Evolutionary conservation across 2,329 filamentous ascomycete genomes (phyloP), one percentile per base, ranked within the genome.

Genomic region (Stagonosporopsis cucurbitacearum): DNA sequence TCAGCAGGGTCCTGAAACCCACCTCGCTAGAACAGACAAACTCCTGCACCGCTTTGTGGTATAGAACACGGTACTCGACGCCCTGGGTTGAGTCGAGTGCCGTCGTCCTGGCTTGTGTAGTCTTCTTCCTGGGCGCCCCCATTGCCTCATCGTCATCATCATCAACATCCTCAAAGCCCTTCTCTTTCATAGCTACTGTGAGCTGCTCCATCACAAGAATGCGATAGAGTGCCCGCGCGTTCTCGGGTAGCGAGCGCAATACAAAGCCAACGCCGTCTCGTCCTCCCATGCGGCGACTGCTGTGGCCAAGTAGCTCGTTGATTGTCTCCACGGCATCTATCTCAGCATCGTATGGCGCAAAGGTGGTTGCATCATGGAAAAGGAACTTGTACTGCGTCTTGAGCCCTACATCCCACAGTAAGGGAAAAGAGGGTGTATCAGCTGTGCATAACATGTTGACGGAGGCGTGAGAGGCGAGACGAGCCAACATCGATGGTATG

Each of bases 1-100:
- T 98, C 60, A 99, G 77, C 71, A 99, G 75, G 23, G 93, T 96
- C 58, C 95, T 84, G 79, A 98, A 98, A 59, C 91, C 92, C 84
- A 98, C 92, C 78, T 98, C 95, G 57, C 90, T 96, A 66, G 91
- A 95, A 74, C 94, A 97, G 45, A 99, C 95, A 75, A 99, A 98
- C 71, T 96, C 92, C 77, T 97, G 93, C 5, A 94, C 89, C 2
- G 95, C 93, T 79, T 96, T 97, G 73, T 96, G 92, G 71, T 98
- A 99, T 62, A 99, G 76, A 65, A 92, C 88, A 20, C 92, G 84
- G 73, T 97, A 98, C 77, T 98, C 94, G 15, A 99, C 87, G 0
- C 90, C 92, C 2, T 86, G 73, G 2, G 60, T 68, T 17, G 72
- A 79, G 56, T 75, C 71, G 54, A 74, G 63, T 20, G 62, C 60